Conservation (phyloP, 805 yeast species). For the Lachancea thermotolerans region DNA sequence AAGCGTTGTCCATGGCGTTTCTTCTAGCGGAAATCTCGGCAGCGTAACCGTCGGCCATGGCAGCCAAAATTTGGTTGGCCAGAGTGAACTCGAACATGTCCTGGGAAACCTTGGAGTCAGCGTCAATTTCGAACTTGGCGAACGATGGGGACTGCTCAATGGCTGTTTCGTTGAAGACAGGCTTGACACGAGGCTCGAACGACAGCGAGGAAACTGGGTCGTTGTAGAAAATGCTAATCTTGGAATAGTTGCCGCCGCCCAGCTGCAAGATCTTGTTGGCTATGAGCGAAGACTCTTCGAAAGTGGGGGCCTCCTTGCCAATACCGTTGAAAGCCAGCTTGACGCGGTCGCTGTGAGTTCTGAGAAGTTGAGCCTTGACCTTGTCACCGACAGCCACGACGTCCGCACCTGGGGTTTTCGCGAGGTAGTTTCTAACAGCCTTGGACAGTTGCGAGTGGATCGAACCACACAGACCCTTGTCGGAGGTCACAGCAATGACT, state of each 20-base stretch:
- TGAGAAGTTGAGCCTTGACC: conserved; percentile 77
- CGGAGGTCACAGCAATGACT: conserved; percentile 85
- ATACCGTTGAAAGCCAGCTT: conserved; percentile 79
- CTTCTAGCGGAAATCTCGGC: conserved; percentile 98
- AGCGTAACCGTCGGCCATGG: conserved; percentile 97
- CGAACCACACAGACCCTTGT: conserved; percentile 98
- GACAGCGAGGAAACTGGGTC: conserved; percentile 81
- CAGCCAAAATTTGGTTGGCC: conserved; percentile 83
- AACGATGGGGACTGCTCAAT: conserved; percentile 82
- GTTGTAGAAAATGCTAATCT: conserved; percentile 79
- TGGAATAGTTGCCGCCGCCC: conserved; percentile 47
- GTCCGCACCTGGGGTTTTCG: conserved; percentile 61
- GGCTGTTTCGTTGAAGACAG: conserved; percentile 61
- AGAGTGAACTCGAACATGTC: conserved; percentile 79
- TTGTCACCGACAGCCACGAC: conserved; percentile 92
- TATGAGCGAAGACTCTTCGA: conserved; percentile 80
- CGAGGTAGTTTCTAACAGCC: conserved; percentile 65
- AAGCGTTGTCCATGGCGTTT: conserved; percentile 99
- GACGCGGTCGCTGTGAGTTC: conserved; percentile 67
- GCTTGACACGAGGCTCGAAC: conserved; percentile 71
- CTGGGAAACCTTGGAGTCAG: conserved; percentile 58
- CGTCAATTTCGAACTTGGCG: conserved; percentile 73
- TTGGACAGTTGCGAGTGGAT: conserved; percentile 93
- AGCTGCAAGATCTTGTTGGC: conserved; percentile 72
- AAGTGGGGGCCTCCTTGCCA: conserved; percentile 96